Percentiles rank a stretch among this genome's conserved stretches.
These are phyloP conservation scores for Daedaleopsis sinensis DNA, from an alignment of 768 basidiomycete species.

Conservation along the genomic window DNA sequence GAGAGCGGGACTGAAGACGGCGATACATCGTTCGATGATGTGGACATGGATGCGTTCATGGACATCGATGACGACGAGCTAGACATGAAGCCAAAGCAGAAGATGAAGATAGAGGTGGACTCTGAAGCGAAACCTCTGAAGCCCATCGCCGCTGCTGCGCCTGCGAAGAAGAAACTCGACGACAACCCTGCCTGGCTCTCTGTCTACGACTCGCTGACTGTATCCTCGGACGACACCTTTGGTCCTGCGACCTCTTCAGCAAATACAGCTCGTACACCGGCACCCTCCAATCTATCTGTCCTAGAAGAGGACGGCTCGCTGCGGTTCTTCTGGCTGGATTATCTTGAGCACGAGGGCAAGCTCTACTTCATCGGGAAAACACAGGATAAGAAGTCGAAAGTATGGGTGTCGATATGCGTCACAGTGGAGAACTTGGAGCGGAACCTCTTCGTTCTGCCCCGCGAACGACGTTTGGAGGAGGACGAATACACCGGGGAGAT, in stretches of 20 bases:
- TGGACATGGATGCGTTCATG: conserved; percentile 62
- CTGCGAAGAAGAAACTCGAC: conserved; percentile 50
- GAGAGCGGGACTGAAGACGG: conserved; percentile 37
- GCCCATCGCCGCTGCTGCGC: conserved; percentile 22
- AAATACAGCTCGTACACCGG: conserved; percentile 32
- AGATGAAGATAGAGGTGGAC: conserved; percentile 30
- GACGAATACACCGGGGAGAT: conserved; percentile 62
- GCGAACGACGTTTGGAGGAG: conserved; percentile 60
- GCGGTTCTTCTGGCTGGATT: conserved; percentile 96
- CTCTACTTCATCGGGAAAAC: conserved; percentile 93
- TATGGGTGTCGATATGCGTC: conserved; percentile 86
- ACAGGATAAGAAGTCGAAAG: conserved; percentile 67
- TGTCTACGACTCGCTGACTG: conserved; percentile 71
- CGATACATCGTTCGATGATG: conserved; percentile 48
- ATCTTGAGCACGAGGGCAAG: conserved; percentile 82
- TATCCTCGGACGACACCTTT: conserved; percentile 61
- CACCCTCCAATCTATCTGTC: conserved; percentile 50
- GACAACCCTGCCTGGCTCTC: conserved; percentile 68
- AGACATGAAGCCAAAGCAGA: conserved; percentile 33
- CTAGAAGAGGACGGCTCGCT: conserved; percentile 85
- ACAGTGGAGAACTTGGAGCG: conserved; percentile 85
- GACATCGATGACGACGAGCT: conserved; percentile 58
- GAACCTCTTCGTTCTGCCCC: conserved; percentile 88
- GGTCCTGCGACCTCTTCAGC: conserved; percentile 43
- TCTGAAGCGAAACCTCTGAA: conserved; percentile 26